Evolutionary conservation across 306 rosid genomes (phyloP), one percentile per base, ranked within the genome.

Genomic region (Inga leiocalycina): DNA sequence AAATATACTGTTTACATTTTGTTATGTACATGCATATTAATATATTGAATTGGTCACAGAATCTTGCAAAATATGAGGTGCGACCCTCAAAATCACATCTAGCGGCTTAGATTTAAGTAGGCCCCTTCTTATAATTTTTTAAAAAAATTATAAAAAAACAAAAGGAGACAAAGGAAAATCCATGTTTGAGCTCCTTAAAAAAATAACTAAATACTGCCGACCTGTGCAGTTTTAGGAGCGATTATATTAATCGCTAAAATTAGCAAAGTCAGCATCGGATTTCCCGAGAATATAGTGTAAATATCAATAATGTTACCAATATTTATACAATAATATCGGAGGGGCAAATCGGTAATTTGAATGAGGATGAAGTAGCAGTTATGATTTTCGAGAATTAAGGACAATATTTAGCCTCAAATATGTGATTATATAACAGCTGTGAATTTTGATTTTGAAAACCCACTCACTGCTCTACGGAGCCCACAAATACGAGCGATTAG

Each of bases 321-420:
- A 32, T 32, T 32, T 32, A 32, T 32, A 32, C 34, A 32, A 32
- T 14, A 49, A 3, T 56, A 56, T 20, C 35, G 0, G 35, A 71
- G 81, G 90, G 78, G 34, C 80, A 74, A 52, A 76, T 75, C 27
- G 51, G 95, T 85, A 83, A 85, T 30, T 78, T 32, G 32, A 6
- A 30, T 24, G 6, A 62, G 79, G 48, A 34, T 79, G 54, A 43
- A 22, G 41, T 81, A 74, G 83, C 71, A 81, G 91, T 81, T 69
- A 75, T 62, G 66, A 73, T 80, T 84, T 30, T 70, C 91, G 87
- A 85, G 75, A 66, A 84, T 86, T 39, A 77, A 46, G 97, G 85
- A 92, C 61, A 86, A 73, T 62, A 72, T 51, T 65, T 79, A 70
- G 92, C 88, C 89, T 66, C 61, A 71, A 52, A 84, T 89, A 24